Conservation (phyloP, 2,329 filamentous ascomycete genomes). For the Penicillium glabrum region DNA sequence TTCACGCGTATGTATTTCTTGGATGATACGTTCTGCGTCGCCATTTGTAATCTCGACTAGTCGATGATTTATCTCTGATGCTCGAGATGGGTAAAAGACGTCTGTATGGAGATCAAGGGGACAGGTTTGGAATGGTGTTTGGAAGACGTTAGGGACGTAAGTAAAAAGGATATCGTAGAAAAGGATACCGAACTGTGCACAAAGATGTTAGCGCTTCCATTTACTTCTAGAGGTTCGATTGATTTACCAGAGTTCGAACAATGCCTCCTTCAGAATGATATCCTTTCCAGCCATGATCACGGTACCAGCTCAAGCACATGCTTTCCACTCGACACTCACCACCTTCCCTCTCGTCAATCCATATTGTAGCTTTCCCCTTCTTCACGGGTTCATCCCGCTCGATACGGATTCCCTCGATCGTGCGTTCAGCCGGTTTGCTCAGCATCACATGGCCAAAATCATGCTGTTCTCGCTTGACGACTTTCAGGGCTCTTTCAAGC, state of each 20-base stretch:
- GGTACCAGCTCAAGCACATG: constrained; percentile 90
- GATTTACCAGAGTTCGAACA: constrained; percentile 69
- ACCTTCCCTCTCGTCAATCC: constrained; percentile 74
- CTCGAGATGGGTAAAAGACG: constrained; percentile 81
- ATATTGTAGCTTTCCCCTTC: constrained; percentile 65
- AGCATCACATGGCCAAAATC: constrained; percentile 87
- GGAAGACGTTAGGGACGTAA: constrained; percentile 95
- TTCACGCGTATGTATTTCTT: constrained; percentile 67
- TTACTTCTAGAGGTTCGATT: neutral
- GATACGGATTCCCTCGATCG: constrained; percentile 74
- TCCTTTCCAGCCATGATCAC: constrained; percentile 83
- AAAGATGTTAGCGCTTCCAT: neutral
- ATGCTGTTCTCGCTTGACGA: constrained; percentile 84
- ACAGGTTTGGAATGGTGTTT: constrained; percentile 91
- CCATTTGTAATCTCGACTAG: constrained; percentile 87
- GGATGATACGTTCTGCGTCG: constrained; percentile 65
- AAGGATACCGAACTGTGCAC: constrained; percentile 67
- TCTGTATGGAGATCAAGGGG: constrained; percentile 92
- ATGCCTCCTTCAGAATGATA: constrained; percentile 93
- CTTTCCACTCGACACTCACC: constrained; percentile 84
- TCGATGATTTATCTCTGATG: constrained; percentile 83
- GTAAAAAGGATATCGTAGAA: constrained; percentile 93
- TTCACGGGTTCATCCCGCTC: constrained; percentile 55
- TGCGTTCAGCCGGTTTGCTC: constrained; percentile 71
- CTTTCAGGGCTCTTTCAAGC: constrained; percentile 78